phyloP scores from a whole-genome alignment of 495 filamentous ascomycete species.

The Hyphodiscus hymeniophilus region DNA sequence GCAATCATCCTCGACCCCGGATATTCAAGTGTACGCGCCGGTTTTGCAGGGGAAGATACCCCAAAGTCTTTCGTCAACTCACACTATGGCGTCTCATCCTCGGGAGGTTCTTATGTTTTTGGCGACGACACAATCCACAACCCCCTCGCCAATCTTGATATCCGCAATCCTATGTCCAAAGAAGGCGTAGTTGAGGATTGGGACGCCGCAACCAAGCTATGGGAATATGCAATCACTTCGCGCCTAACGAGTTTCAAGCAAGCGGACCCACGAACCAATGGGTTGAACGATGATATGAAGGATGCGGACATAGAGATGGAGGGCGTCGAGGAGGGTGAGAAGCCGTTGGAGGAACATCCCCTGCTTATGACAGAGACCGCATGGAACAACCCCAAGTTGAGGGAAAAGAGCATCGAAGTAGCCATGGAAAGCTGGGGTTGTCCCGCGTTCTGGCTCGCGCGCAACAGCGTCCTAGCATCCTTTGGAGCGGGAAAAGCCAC shows the following conservation, averaged over 20 bases:
- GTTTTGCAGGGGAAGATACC: constrained; percentile 94
- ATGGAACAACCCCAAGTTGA: constrained; percentile 79
- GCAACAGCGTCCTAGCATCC: constrained; percentile 46
- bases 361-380: constrained; percentile 89
- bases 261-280: constrained; percentile 57
- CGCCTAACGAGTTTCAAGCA: constrained; percentile 60
- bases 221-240: constrained; percentile 81
- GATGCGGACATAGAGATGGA: constrained; percentile 61
- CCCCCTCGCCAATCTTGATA: constrained; percentile 64
- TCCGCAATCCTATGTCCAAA: constrained; percentile 81
- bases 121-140: constrained; percentile 82
- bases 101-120: constrained; percentile 52
- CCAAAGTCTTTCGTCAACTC: constrained; percentile 89
- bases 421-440: constrained; percentile 93
- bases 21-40: constrained; percentile 81
- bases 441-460: constrained; percentile 84
- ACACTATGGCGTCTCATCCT: constrained; percentile 51
- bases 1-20: constrained; percentile 95
- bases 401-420: constrained; percentile 88
- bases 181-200: constrained; percentile 94
- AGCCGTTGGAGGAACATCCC: constrained; percentile 78
- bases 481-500: constrained; percentile 91
- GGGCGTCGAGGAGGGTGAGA: constrained; percentile 58
- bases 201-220: constrained; percentile 82
- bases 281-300: constrained; percentile 59